Percentiles rank a stretch among this genome's conserved stretches.
phyloP scores from a whole-genome alignment of 345 rosid genomes.

The Mangifera indica region DNA sequence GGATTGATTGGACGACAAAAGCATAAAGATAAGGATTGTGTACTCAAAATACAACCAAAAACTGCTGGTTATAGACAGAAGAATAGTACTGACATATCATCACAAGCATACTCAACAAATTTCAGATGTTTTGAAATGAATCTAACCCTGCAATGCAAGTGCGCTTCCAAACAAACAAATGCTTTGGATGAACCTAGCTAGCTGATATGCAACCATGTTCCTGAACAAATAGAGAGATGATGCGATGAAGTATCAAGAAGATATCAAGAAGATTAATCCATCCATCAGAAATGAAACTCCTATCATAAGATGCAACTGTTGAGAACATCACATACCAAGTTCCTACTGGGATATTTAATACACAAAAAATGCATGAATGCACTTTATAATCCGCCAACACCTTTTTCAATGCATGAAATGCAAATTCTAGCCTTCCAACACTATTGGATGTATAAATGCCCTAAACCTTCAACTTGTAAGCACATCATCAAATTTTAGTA shows the following conservation, averaged over 20 bases:
- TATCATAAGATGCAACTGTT: too few relatives aligned
- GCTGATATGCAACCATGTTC: neutral
- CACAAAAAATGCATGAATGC: too few relatives aligned
- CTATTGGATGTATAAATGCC: too few relatives aligned
- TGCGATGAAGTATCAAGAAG: too few relatives aligned
- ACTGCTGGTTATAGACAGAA: neutral
- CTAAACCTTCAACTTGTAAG: neutral
- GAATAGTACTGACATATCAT: too few relatives aligned
- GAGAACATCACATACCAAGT: too few relatives aligned
- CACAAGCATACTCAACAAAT: neutral
- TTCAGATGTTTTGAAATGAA: neutral
- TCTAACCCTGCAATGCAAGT: neutral
- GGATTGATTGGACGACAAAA: neutral
- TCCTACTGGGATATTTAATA: too few relatives aligned
- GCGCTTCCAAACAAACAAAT: neutral
- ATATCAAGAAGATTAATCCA: neutral
- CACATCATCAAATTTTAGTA: neutral
- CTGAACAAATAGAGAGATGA: neutral
- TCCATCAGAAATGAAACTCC: too few relatives aligned
- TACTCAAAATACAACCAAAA: neutral
- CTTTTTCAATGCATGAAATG: too few relatives aligned
- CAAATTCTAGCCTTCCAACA: too few relatives aligned
- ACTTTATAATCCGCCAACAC: too few relatives aligned
- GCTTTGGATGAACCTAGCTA: neutral
- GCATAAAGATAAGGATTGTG: neutral